Evolutionary conservation across 257 asterid species (phyloP), one percentile per base, ranked within the genome.

Genomic region (Penstemon barbatus): DNA sequence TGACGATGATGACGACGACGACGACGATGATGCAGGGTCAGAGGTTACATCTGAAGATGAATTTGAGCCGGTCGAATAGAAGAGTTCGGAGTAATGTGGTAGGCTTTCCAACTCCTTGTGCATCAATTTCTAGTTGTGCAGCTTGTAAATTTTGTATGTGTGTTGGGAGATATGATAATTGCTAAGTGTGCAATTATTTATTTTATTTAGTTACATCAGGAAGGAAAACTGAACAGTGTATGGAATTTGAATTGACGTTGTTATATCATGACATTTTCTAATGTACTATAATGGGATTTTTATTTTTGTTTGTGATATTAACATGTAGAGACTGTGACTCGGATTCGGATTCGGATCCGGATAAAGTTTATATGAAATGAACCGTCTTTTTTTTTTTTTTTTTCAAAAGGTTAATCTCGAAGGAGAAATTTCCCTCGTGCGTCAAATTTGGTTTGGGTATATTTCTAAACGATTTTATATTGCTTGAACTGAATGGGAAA

Each of bases 11-110:
- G 85, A 63, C 3, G 13, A 72, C 4, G 80, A 72, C 4, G 80
- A 42, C 0, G 82, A 72, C 5, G 74, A 72, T 5, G 95, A 75
- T 40, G 82, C 72, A 5, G 83, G 63, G 51, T 83, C 89, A n/a
- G 89, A 87, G 64, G 91, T 85, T 40, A 76, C 91, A 68, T 85
- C 92, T 44, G 93, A 77, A 19, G 90, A 81, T 40, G 93, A 79
- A 57, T 74, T 83, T 8, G 85, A 80, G 51, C 74, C 82, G 63
- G 71, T 55, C 52, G 79, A 64, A 6, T 70, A 68, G 57, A 25
- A 25, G 33, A 1, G 36, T 46, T 43, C 10, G 25, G 38, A 55
- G 40, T 55, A 6, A 4, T 18, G 5, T 7, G 1, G 8, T 55
- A 19, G 10, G 6, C 11, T 55, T 46, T 46, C 12, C 51, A 5